These are phyloP conservation scores for Leccinum arenicola DNA, from an alignment of 768 basidiomycete species.

Conservation along the genomic window DNA sequence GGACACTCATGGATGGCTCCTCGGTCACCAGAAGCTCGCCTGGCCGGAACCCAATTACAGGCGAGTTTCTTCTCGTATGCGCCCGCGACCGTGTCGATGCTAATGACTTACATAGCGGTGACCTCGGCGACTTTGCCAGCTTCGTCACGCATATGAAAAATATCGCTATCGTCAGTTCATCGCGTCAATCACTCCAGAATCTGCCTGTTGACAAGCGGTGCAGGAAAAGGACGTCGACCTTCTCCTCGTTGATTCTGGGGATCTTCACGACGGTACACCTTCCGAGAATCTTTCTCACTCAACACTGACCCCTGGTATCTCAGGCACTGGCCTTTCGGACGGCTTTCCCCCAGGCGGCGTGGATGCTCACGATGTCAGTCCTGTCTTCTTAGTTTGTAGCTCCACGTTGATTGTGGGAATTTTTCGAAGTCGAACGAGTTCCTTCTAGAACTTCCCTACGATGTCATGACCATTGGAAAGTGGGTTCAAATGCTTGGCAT, in stretches of 20 bases:
- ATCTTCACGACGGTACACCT: conserved; percentile 61
- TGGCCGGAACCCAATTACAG: conserved; percentile 79
- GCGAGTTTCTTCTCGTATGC: conserved; percentile 27
- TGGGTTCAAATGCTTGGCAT: conserved; percentile 31
- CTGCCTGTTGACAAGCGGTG: background rate
- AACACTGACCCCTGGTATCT: conserved; percentile 4
- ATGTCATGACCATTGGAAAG: conserved; percentile 85
- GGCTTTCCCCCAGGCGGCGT: conserved; percentile 55
- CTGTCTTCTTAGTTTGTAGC: background rate
- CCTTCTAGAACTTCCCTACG: conserved; percentile 71
- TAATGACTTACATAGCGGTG: conserved; percentile 37
- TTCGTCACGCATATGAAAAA: conserved; percentile 83
- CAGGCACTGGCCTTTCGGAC: conserved; percentile 76
- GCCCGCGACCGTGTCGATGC: background rate
- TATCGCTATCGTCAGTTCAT: conserved; percentile 52
- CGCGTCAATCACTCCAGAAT: background rate
- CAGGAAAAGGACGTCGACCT: conserved; percentile 77
- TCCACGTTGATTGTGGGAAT: background rate
- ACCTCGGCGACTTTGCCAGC: conserved; percentile 81
- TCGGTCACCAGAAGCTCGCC: conserved; percentile 76
- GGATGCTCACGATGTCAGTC: conserved; percentile 65
- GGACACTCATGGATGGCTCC: conserved; percentile 78
- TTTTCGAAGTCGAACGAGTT: conserved; percentile 28
- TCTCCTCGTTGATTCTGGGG: conserved; percentile 77
- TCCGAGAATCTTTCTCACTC: background rate